A percentile compares a stretch with the other conserved stretches of the same genome.
These are phyloP conservation scores for Dipteronia sinensis DNA, from an alignment of 345 rosid species.

Conservation along the genomic window DNA sequence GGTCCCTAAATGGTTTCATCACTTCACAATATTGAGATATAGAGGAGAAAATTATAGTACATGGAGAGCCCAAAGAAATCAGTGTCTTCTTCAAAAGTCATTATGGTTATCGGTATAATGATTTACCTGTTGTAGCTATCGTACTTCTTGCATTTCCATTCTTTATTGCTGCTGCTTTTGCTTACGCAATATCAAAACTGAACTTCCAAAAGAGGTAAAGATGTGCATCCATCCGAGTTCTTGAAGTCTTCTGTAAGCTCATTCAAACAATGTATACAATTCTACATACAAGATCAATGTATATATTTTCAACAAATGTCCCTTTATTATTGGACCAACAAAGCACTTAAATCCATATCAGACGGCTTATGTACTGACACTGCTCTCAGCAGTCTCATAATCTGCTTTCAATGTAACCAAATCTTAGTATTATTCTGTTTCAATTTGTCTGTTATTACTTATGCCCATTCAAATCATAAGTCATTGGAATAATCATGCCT, in stretches of 20 bases:
- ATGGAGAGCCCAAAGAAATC: constrained; percentile 31
- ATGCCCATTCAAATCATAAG: too few relatives aligned
- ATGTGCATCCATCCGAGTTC: not conserved
- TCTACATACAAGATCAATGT: too few relatives aligned
- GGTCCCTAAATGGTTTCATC: constrained; percentile 44
- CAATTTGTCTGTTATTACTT: too few relatives aligned
- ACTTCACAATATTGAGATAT: constrained; percentile 50
- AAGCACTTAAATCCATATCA: too few relatives aligned
- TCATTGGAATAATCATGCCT: too few relatives aligned
- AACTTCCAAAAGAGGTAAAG: constrained; percentile 41
- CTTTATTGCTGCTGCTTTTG: constrained; percentile 32
- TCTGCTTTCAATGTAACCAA: too few relatives aligned
- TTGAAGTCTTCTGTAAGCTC: not conserved
- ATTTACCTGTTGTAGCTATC: constrained; percentile 28
- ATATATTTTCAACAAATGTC: too few relatives aligned
- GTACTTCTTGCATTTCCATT: constrained; percentile 34
- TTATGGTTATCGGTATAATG: constrained; percentile 33
- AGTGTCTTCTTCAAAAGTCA: constrained; percentile 30
- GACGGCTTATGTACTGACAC: too few relatives aligned
- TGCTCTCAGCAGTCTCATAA: too few relatives aligned
- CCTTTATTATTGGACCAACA: too few relatives aligned
- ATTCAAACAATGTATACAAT: too few relatives aligned
- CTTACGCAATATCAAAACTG: constrained; percentile 37
- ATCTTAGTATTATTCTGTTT: too few relatives aligned
- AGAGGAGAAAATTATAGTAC: constrained; percentile 22